Base-by-base conservation (phyloP, 257 asterid genomes). In the Echites panduratus region DNA sequence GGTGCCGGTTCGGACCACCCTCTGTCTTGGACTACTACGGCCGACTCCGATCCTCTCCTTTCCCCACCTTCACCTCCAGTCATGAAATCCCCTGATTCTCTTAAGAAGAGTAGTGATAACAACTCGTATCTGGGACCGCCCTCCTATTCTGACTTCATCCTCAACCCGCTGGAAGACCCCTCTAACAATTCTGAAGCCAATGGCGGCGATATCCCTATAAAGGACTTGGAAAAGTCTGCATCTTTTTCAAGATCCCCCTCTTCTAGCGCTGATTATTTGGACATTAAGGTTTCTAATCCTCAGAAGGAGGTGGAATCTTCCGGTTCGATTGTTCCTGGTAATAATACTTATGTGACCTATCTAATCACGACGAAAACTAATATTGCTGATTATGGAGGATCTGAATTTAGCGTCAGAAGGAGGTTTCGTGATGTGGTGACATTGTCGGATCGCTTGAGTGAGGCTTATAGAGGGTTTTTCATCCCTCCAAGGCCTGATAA, bases 401-500 rank as follows among this genome's bases (percentile, higher is more conserved):
- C 96, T 53, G 87, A 85, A 41, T 90, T 90, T 61, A 76, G 78
- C 9, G 90, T 89, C 27, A 79, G 99, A 74, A 87, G 99, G 76
- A 87, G 99, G 78, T 95, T 95, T 79, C 89, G 73, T 45, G 99
- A 95, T 40, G 89, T 95, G 2, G 97, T 95, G 19, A 89, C 95
- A 4, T 86, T 95, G 47, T 88, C 99, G 1, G 99, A 95, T 83
- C 89, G 97, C 50, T 84, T 95, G 78, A 74, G 49, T 41, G 98
- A 95, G 72, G 73, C 84, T 74, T 90, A 92, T 70, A 79, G 99
- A 67, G 99, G 99, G 14, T 81, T 84, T 77, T 86, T 95, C 43
- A 85, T 95, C 54, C 97, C 99, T 2, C 91, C 97, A 2, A 80
- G 99, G 79, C 99, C 99, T 2, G 99, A 95, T 52, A 95, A 95